Evolutionary conservation across 768 basidiomycete species (phyloP).

Genomic region (Macrolepiota dolichaula): DNA sequence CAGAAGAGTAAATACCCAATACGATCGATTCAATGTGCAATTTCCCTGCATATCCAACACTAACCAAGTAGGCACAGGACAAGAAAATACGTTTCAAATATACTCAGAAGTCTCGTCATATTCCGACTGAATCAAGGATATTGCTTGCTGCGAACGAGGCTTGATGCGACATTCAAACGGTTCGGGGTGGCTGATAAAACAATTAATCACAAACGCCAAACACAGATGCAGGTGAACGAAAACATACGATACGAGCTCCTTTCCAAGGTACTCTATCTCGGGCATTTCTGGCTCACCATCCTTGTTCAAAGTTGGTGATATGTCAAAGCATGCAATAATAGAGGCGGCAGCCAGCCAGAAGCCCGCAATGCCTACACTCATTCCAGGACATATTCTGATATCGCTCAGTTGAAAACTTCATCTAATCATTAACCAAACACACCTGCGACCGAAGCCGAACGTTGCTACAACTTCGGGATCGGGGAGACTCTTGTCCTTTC

Average conservation of each 20-base stretch:
- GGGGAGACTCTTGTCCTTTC: not conserved
- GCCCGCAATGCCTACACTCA: not conserved
- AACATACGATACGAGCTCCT: not conserved
- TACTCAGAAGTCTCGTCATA: not conserved
- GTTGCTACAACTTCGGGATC: slow-evolving; percentile 3
- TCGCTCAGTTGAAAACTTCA: not conserved
- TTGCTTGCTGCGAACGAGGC: not conserved
- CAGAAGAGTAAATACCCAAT: too few relatives aligned
- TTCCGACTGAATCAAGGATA: not conserved
- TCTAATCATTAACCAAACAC: not conserved
- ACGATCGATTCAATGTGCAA: too few relatives aligned
- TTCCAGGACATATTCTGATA: not conserved
- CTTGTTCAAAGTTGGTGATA: not conserved
- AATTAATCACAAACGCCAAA: not conserved
- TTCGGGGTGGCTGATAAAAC: not conserved
- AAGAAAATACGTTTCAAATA: too few relatives aligned
- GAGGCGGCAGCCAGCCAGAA: not conserved
- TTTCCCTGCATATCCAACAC: too few relatives aligned
- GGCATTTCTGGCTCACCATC: not conserved
- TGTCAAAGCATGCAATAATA: not conserved
- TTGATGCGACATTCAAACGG: not conserved
- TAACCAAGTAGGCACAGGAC: too few relatives aligned
- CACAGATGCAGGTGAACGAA: not conserved
- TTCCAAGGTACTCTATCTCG: not conserved
- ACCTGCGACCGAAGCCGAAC: slow-evolving; percentile 15